These are phyloP conservation scores for Wickerhamomyces ciferrii DNA, from an alignment of 805 yeast genomes.

Conservation along the genomic window DNA sequence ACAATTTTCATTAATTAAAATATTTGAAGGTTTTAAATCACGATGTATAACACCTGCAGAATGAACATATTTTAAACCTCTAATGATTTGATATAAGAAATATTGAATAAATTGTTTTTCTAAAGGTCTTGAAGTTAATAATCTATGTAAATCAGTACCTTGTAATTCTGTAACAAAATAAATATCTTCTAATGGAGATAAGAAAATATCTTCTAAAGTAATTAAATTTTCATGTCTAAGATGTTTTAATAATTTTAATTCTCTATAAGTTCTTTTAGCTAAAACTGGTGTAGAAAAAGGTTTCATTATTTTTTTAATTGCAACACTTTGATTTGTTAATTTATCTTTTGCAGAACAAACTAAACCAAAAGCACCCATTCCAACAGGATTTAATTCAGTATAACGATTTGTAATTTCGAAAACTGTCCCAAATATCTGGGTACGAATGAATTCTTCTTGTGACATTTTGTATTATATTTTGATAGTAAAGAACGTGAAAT, in stretches of 20 bases:
- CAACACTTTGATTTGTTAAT: constrained; percentile 87
- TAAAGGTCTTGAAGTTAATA: constrained; percentile 87
- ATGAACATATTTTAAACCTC: constrained; percentile 87
- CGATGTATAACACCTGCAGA: constrained; percentile 91
- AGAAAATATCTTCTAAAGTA: constrained; percentile 86
- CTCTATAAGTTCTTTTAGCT: constrained; percentile 96
- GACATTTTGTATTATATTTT: constrained; percentile 18
- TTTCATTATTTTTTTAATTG: constrained; percentile 96
- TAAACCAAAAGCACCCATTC: constrained; percentile 99
- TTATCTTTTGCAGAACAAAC: constrained; percentile 96
- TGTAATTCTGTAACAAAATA: constrained; percentile 94
- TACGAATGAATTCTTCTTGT: constrained; percentile 35
- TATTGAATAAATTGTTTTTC: constrained; percentile 97
- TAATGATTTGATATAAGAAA: constrained; percentile 87
- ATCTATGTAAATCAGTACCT: constrained; percentile 93
- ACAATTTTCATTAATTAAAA: constrained; percentile 83
- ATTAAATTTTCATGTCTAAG: constrained; percentile 92
- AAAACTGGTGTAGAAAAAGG: constrained; percentile 93
- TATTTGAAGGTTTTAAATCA: constrained; percentile 82
- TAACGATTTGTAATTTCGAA: constrained; percentile 90
- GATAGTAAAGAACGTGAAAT: too few relatives aligned
- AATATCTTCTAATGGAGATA: constrained; percentile 93
- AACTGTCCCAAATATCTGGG: constrained; percentile 92
- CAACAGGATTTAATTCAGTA: constrained; percentile 92
- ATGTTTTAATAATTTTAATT: constrained; percentile 87